Base-by-base conservation (phyloP, 2,329 filamentous ascomycete species). In the Aureobasidium sp. region DNA sequence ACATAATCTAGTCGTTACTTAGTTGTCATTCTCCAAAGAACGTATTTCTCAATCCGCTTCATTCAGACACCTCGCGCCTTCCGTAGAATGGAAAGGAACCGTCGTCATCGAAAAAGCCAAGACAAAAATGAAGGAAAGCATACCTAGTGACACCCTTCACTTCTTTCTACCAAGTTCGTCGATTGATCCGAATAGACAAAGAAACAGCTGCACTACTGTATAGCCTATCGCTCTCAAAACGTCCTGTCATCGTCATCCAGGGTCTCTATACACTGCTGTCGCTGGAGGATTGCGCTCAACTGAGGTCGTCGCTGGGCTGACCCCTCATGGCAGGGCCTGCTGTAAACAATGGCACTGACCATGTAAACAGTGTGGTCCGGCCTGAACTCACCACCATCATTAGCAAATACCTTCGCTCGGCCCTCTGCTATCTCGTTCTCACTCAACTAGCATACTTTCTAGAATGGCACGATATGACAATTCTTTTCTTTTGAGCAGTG, bases 61-160 rank as follows among this genome's bases (percentile, higher is more conserved):
- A 39, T 47, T 27, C 50, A 54, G 27, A 21, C 54, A 27, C 21
- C 15, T 48, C 42, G 34, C 21, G 37, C 32, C 32, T 47, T 48
- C n/a, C 54, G 32, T 39, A 48, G 54, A 59, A 59, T 37, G 10
- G 42, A 15, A 59, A 39, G 32, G 54, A 59, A 59, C 54, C 29
- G 54, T 59, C 54, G 54, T 59, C 54, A 59, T 25, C 41, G 42
- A 37, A 32, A 45, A 47, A 59, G 54, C 54, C 54, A 59, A 59
- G 54, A 59, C 42, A 59, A 59, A 59, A 59, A 59, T 39, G 34
- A 59, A 59, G 32, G n/a, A 59, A 59, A 44, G 39, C 29, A 30
- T 16, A 21, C 21, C 21, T 21, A 34, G n/a, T 39, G 53, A 45
- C 53, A 45, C 21, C 53, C 53, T 44, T 57, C 13, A 44, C 53